Evolutionary conservation across 192 early-diverging fungal species (phyloP), one percentile per base, ranked within the genome.

Genomic region (Coemansia sp.): DNA sequence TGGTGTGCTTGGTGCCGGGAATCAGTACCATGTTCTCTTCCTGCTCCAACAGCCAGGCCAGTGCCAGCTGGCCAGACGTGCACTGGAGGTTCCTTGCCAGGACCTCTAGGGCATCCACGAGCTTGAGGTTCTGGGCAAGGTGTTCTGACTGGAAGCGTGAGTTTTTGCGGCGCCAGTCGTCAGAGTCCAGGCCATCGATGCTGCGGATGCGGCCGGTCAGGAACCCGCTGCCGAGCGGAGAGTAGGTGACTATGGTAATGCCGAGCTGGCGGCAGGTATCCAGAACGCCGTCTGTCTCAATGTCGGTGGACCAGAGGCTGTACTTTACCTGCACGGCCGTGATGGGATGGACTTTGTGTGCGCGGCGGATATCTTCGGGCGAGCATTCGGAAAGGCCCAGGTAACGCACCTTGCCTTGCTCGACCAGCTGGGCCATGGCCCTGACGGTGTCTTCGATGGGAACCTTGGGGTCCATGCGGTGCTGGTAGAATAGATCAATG

Each of bases 241-340:
- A 82, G 42, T 87, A 83, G 1, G 90, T 84, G 16, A 92, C 66
- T 8, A 86, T 53, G 12, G 76, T 83, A 32, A 91, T 69, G 27
- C 85, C 83, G 3, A 89, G 74, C 50, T 87, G 83, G 38, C 83
- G 77, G 56, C 86, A 88, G 12, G 81, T 60, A 22, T 81, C 73
- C 16, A 88, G 75, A 19, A 88, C 44, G 1, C 82, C 86, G 35
- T 84, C 76, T 3, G 59, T 78, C 60, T 86, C 82, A n/a, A 85
- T 81, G 30, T 80, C 67, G 8, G 71, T 61, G 6, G 79, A 67
- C 71, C 85, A 78, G 3, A 83, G 72, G 32, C 75, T 70, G 43
- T 70, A 70, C 39, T 70, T 56, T 11, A 63, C 40, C 26, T 76
- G 56, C 20, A 76, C 60, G 1, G 82, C 80, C n/a, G 78, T 51